Conservation (phyloP, 1,139 yeast species). For the Suzukiozyma palmioleophila region DNA sequence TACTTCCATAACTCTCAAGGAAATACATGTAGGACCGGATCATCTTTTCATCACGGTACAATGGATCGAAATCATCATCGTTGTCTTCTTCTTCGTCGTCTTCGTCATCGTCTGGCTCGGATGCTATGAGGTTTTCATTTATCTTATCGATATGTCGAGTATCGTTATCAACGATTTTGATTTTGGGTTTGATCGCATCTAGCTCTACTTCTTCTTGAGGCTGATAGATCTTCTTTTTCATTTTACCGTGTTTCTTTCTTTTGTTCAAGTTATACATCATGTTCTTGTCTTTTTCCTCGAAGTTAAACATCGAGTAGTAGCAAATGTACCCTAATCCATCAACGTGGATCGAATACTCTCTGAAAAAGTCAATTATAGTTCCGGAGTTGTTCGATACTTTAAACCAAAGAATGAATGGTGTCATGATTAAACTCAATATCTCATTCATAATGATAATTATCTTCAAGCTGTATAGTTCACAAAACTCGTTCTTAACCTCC, state of each 20-base stretch:
- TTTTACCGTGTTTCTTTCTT: slow-evolving; percentile 16
- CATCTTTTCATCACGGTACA: slow-evolving; percentile 79
- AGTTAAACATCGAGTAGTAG: slow-evolving; percentile 87
- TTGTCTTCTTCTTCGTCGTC: slow-evolving; percentile 36
- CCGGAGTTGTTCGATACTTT: slow-evolving; percentile 71
- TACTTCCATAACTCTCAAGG: slow-evolving; percentile 65
- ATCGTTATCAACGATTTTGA: slow-evolving; percentile 7
- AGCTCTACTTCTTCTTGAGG: slow-evolving; percentile 12
- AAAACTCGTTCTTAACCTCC: slow-evolving; percentile 77
- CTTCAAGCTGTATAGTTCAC: slow-evolving; percentile 70
- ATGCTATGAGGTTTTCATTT: background rate
- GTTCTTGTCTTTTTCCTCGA: slow-evolving; percentile 55
- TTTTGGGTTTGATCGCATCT: slow-evolving; percentile 8
- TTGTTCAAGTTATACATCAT: slow-evolving; percentile 38
- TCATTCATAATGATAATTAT: slow-evolving; percentile 73
- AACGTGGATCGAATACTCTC: slow-evolving; percentile 84
- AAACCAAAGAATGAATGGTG: slow-evolving; percentile 87
- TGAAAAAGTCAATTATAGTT: slow-evolving; percentile 77
- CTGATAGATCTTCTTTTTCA: slow-evolving; percentile 4
- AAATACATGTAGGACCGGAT: slow-evolving; percentile 84
- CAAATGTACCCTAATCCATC: slow-evolving; percentile 96
- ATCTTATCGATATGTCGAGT: slow-evolving; percentile 9
- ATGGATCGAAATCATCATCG: slow-evolving; percentile 21
- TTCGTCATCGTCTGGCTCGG: slow-evolving; percentile 15
- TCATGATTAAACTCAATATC: slow-evolving; percentile 70